These are phyloP conservation scores for Camellia oleifera DNA, from an alignment of 179 eudicot genomes.

Conservation along the genomic window DNA sequence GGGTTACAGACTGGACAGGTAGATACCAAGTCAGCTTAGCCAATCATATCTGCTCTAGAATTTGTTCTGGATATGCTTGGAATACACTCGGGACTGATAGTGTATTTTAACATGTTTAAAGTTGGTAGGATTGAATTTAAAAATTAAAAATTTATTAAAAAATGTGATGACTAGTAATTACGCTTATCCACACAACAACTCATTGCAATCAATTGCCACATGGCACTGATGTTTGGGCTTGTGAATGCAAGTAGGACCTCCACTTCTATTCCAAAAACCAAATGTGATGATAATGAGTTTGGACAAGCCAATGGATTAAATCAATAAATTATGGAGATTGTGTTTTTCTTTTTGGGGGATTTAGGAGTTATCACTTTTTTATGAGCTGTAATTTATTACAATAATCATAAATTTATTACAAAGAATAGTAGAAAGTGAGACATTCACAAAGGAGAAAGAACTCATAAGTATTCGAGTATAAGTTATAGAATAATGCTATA, in stretches of 20 bases:
- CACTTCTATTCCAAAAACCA: not conserved
- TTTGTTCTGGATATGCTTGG: constrained; percentile 14
- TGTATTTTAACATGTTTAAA: not conserved
- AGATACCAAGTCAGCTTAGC: constrained; percentile 12
- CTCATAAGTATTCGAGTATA: no score
- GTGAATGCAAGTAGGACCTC: no score
- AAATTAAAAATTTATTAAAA: no score
- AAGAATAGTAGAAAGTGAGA: no score
- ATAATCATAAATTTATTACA: no score
- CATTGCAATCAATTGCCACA: no score
- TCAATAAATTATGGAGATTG: not conserved
- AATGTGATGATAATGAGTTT: not conserved
- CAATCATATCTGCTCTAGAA: not conserved
- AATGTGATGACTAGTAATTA: not conserved
- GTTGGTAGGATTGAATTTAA: not conserved
- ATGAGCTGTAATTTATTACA: no score
- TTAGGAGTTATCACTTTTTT: no score
- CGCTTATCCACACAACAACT: not conserved
- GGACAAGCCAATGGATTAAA: not conserved
- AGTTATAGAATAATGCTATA: no score
- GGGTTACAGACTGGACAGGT: not conserved
- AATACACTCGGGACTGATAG: not conserved
- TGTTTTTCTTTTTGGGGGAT: not conserved
- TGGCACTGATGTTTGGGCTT: no score
- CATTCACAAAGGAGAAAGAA: no score